A percentile compares a stretch with the other conserved stretches of the same genome.
phyloP scores from a whole-genome alignment of 495 filamentous ascomycete species.

The Terfezia boudieri region DNA sequence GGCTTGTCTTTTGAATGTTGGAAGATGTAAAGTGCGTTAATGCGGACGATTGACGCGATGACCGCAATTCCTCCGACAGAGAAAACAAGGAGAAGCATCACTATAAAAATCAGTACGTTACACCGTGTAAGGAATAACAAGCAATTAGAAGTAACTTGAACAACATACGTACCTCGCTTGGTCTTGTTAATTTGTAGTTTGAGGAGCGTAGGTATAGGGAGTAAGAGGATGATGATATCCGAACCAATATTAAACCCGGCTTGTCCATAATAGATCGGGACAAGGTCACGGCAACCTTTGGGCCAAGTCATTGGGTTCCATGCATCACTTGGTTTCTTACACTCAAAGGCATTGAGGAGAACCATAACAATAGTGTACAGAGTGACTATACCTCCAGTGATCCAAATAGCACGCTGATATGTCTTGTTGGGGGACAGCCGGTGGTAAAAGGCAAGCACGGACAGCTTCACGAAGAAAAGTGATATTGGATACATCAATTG shows the following conservation, averaged over 20 bases:
- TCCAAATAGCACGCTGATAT: slow-evolving; percentile 16
- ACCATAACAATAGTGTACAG: slow-evolving; percentile 13
- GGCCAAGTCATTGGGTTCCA: slow-evolving; percentile 13
- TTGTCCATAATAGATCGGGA: slow-evolving; percentile 15
- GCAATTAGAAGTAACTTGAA: neutral
- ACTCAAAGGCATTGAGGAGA: slow-evolving; percentile 19
- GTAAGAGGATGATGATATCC: slow-evolving; percentile 13
- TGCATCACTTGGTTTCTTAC: slow-evolving; percentile 9
- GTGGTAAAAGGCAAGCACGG: slow-evolving; percentile 21
- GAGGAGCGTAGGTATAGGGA: slow-evolving; percentile 13
- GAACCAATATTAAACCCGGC: slow-evolving; percentile 17
- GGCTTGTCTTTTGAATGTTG: slow-evolving; percentile 8
- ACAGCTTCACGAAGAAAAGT: slow-evolving; percentile 19
- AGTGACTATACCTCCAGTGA: slow-evolving; percentile 11
- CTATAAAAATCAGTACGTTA: neutral
- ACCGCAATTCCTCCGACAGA: slow-evolving; percentile 16
- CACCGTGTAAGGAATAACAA: neutral
- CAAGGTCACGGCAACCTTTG: slow-evolving; percentile 11
- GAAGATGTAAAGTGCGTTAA: slow-evolving; percentile 18
- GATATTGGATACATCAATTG: slow-evolving; percentile 12
- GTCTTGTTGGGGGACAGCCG: slow-evolving; percentile 17
- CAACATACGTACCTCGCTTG: slow-evolving; percentile 3
- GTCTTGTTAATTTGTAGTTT: slow-evolving; percentile 15
- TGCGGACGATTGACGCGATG: slow-evolving; percentile 18
- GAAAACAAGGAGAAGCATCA: slow-evolving; percentile 9